Base-by-base conservation (phyloP, 345 rosid species). In the Odontarrhena argentea region DNA sequence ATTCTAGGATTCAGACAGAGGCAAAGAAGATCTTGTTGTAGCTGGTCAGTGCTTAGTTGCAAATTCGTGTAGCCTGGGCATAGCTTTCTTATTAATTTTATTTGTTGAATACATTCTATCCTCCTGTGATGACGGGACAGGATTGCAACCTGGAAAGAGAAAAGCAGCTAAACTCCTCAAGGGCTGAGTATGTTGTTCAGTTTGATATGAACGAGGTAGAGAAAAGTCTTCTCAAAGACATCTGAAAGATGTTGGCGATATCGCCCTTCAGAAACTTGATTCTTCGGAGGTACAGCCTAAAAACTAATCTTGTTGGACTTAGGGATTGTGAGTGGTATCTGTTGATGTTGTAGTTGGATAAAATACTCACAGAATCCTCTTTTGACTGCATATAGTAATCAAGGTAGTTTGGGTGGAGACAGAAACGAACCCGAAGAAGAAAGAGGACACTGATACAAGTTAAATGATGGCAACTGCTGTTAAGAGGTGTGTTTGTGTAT, bases 161-260 rank as follows among this genome's bases (percentile, higher is more conserved):
- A 52, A 95, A 87, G 76, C 81, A 81, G 74, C 44, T 87, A 71
- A 84, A 74, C 72, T 81, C 93, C 44, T 65, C 76, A 65, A 76
- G 71, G 56, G 84, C 96, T 41, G 86, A 79, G 69, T 89, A 85
- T 79, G 96, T 79, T 12, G 92, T 92, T 77, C 91, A 92, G 70
- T 89, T 92, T 82, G 98, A 92, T 83, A 86, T 89, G 98, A 85
- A 86, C 74, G 98, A 87, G 73, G 96, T 92, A 60, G 98, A 92
- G 77, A 86, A 92, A 45, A 92, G 96, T 83, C 93, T 92, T 65
- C 87, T 84, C 68, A 83, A 79, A 77, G 93, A 92, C 69, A 57
- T 65, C 83, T 12, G 83, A 80, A 65, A 69, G 98, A 81, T 92
- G 98, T 96, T 92, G 98, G 98, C 86, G 81, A 36, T 92, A 92